A percentile compares a stretch with the other conserved stretches of the same genome.
phyloP scores from a whole-genome alignment of 768 basidiomycete genomes.

The Tylopilus intermedius region DNA sequence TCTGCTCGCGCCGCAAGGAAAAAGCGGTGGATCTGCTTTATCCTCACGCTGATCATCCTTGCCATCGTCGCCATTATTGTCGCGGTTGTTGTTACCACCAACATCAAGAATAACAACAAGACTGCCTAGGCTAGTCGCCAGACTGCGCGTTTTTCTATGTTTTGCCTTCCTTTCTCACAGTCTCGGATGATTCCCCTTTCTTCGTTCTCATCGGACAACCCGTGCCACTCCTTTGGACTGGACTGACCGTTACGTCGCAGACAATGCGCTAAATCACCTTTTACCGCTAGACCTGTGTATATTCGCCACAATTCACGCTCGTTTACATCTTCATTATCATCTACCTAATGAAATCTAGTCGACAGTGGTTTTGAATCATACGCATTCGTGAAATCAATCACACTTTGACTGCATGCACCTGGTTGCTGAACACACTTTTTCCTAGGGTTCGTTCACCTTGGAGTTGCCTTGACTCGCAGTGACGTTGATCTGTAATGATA shows the following conservation, averaged over 20 bases:
- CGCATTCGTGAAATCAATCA: slow-evolving; percentile 6
- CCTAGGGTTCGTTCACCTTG: too few species aligned
- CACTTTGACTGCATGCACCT: not conserved
- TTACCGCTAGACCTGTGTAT: slow-evolving; percentile 1
- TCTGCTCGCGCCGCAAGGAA: slow-evolving; percentile 86
- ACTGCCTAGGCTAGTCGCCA: slow-evolving; percentile 2
- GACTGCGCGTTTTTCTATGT: not conserved
- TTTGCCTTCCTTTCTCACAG: not conserved
- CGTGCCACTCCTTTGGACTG: slow-evolving; percentile 21
- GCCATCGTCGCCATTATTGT: slow-evolving; percentile 62
- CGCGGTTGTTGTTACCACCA: slow-evolving; percentile 50
- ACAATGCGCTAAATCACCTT: slow-evolving; percentile 13
- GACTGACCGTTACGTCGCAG: slow-evolving; percentile 8
- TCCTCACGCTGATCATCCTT: slow-evolving; percentile 61
- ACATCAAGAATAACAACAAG: slow-evolving; percentile 35
- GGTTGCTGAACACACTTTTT: too few species aligned
- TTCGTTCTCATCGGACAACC: slow-evolving; percentile 10
- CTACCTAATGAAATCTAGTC: slow-evolving; percentile 27
- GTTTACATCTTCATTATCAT: slow-evolving; percentile 19
- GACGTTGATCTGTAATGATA: not conserved
- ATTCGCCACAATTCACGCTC: slow-evolving; percentile 12
- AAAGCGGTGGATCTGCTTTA: slow-evolving; percentile 97
- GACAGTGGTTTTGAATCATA: slow-evolving; percentile 15
- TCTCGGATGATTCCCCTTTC: not conserved
- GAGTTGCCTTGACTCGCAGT: not conserved